A percentile compares a stretch with the other conserved stretches of the same genome.
These are phyloP conservation scores for Dipodascopsis uninucleata DNA, from an alignment of 805 yeast genomes.

Conservation along the genomic window DNA sequence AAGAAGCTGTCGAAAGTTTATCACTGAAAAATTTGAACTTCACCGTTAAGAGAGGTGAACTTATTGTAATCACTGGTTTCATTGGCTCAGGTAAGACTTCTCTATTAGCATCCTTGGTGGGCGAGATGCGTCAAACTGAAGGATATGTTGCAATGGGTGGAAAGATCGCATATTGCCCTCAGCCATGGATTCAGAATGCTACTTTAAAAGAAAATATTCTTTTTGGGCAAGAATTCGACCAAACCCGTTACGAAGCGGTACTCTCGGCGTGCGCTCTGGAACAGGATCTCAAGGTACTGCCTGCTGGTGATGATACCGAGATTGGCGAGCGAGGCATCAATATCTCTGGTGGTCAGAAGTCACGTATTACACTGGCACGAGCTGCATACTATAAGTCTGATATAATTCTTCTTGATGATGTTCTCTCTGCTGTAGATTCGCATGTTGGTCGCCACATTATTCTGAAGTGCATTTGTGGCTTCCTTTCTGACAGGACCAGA, in stretches of 20 bases:
- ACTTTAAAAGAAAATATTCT: constrained; percentile 70
- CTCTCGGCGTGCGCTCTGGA: constrained; percentile 63
- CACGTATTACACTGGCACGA: constrained; percentile 77
- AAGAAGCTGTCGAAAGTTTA: no score
- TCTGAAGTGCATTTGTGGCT: constrained; percentile 61
- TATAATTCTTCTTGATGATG: constrained; percentile 71
- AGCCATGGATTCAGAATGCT: constrained; percentile 82
- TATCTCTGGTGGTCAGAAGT: constrained; percentile 87
- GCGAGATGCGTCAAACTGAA: constrained; percentile 55
- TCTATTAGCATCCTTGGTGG: constrained; percentile 64
- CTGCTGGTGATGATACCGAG: constrained; percentile 75
- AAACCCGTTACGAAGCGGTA: constrained; percentile 49
- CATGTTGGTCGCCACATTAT: constrained; percentile 76
- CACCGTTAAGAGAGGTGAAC: constrained; percentile 57
- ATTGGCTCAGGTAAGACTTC: constrained; percentile 84
- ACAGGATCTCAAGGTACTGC: constrained; percentile 60
- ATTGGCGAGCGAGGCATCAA: constrained; percentile 90
- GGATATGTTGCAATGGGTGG: constrained; percentile 59
- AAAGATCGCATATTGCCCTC: constrained; percentile 51
- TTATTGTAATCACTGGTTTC: constrained; percentile 71
- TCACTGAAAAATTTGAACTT: constrained; percentile 50
- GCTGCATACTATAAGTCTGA: constrained; percentile 69
- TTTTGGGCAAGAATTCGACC: constrained; percentile 59
- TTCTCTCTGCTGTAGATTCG: constrained; percentile 83
- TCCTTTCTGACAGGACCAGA: constrained; percentile 58